Conservation (phyloP, 2,329 filamentous ascomycete genomes). For the Alternaria triticimaculans region DNA sequence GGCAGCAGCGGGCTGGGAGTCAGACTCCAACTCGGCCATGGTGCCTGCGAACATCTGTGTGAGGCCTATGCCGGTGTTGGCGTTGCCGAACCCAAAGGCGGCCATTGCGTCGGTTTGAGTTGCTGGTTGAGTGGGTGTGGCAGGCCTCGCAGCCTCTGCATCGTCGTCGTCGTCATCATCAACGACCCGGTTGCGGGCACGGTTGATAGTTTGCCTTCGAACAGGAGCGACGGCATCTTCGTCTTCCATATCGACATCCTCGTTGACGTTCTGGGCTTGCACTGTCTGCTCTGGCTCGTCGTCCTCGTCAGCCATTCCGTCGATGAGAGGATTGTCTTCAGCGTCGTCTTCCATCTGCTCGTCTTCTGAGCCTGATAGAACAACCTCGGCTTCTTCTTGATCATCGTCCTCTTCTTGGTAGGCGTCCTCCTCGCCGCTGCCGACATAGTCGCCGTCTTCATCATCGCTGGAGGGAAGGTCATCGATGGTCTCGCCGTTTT, state of each 20-base stretch:
- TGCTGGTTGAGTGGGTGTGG: slow-evolving; percentile 29
- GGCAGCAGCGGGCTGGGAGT: slow-evolving; percentile 41
- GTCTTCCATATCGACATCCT: slow-evolving; percentile 55
- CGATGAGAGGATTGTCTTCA: slow-evolving; percentile 37
- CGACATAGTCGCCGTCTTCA: slow-evolving; percentile 61
- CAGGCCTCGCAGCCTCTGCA: slow-evolving; percentile 18
- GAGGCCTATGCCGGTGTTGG: slow-evolving; percentile 66
- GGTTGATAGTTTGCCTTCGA: slow-evolving; percentile 60
- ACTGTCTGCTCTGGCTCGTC: slow-evolving; percentile 33
- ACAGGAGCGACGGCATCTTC: slow-evolving; percentile 53
- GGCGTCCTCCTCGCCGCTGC: slow-evolving; percentile 55
- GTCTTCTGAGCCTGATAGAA: slow-evolving; percentile 38
- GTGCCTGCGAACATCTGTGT: slow-evolving; percentile 93
- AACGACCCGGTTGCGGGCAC: slow-evolving; percentile 61
- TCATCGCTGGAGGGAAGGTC: slow-evolving; percentile 59
- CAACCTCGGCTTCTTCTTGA: slow-evolving; percentile 36
- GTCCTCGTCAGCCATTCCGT: slow-evolving; percentile 51
- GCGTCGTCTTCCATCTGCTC: slow-evolving; percentile 37
- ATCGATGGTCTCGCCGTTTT: slow-evolving; percentile 56
- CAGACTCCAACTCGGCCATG: slow-evolving; percentile 69
- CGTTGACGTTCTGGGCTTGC: slow-evolving; percentile 19
- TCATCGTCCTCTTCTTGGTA: slow-evolving; percentile 48
- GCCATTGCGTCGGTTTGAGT: slow-evolving; percentile 44
- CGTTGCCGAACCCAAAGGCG: slow-evolving; percentile 50
- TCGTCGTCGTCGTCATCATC: slow-evolving; percentile 64